Percentiles rank a stretch among this genome's conserved stretches.
Conservation (phyloP, 2,329 filamentous ascomycete genomes). For the Whalleya microplaca region DNA sequence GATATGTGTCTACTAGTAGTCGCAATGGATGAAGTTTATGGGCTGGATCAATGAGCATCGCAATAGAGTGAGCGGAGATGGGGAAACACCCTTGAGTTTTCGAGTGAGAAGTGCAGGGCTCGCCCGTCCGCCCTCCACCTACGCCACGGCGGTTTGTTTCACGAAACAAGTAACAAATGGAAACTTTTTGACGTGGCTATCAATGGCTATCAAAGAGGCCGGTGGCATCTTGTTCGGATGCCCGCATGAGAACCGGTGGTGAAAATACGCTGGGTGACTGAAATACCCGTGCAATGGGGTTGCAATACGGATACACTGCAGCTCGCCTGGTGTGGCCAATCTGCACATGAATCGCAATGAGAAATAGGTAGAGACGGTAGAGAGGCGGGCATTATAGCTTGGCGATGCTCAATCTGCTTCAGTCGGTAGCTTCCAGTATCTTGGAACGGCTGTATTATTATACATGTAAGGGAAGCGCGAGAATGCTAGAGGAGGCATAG, state of each 20-base stretch:
- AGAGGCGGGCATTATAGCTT: not conserved
- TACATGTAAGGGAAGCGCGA: not conserved
- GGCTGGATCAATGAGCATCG: constrained; percentile 10
- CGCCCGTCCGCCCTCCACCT: constrained; percentile 13
- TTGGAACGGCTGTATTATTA: not conserved
- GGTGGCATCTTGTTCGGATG: constrained; percentile 26
- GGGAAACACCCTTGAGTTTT: constrained; percentile 17
- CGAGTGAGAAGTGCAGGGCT: constrained; percentile 24
- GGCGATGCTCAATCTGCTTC: not conserved
- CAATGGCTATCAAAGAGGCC: constrained; percentile 22
- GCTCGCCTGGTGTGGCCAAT: constrained; percentile 22
- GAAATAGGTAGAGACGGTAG: constrained; percentile 14
- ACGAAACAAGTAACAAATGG: constrained; percentile 23
- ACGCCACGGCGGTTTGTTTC: constrained; percentile 14
- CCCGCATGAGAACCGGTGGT: constrained; percentile 25
- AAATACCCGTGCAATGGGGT: constrained; percentile 26
- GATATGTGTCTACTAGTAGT: constrained; percentile 22
- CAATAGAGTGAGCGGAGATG: constrained; percentile 15
- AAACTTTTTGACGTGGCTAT: constrained; percentile 23
- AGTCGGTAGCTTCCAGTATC: not conserved
- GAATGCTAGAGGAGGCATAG: not conserved
- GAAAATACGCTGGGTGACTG: constrained; percentile 19
- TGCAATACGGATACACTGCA: constrained; percentile 26
- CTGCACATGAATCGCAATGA: constrained; percentile 6
- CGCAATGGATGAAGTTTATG: constrained; percentile 17